phyloP scores from a whole-genome alignment of 2,329 filamentous ascomycete species.

The Phoma herbarum region DNA sequence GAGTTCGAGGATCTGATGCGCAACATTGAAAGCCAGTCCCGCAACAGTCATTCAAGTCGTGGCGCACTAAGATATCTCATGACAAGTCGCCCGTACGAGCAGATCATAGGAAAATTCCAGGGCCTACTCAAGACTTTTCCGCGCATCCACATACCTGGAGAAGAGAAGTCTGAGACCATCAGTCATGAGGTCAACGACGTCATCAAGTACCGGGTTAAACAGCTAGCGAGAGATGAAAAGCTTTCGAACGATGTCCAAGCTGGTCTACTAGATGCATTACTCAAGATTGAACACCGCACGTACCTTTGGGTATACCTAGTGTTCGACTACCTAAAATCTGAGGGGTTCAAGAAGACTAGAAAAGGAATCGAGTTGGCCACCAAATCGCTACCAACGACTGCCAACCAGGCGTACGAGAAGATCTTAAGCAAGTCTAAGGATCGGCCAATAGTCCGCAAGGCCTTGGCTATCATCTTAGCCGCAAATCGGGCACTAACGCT shows the following conservation, averaged over 20 bases:
- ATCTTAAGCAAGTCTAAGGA: not conserved
- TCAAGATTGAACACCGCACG: not conserved
- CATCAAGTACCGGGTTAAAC: not conserved
- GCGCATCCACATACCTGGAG: not conserved
- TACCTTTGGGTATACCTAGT: slow-evolving; percentile 1
- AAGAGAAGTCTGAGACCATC: not conserved
- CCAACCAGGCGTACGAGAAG: not conserved
- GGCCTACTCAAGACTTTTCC: not conserved
- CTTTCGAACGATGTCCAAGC: not conserved
- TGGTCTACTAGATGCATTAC: not conserved
- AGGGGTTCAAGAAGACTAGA: not conserved
- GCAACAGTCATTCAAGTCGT: not conserved
- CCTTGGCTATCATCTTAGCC: not conserved
- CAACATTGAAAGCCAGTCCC: not conserved
- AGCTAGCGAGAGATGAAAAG: not conserved
- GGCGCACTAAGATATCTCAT: not conserved
- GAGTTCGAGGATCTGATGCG: not conserved
- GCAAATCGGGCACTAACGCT: not conserved
- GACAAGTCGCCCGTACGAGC: slow-evolving; percentile 2
- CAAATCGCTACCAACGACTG: not conserved
- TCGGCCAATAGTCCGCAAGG: not conserved
- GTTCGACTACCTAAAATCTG: not conserved
- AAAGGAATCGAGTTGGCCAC: not conserved
- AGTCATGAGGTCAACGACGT: slow-evolving; percentile 1
- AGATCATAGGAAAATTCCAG: not conserved